A percentile compares a stretch with the other conserved stretches of the same genome.
Conservation (phyloP, 768 basidiomycete genomes). For the Tricholoma bakamatsutake region DNA sequence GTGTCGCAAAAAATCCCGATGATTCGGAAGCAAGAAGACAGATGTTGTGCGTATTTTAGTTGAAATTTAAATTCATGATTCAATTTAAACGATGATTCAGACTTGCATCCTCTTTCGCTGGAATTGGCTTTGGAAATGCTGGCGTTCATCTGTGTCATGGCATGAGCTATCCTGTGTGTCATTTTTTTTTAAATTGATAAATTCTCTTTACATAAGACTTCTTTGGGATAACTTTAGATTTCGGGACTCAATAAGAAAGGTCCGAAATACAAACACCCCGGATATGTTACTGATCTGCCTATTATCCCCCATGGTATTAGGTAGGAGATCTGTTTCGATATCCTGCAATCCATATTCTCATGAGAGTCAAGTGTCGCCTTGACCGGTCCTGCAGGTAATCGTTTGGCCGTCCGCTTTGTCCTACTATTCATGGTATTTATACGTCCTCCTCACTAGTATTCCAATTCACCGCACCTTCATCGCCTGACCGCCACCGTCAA, state of each 20-base stretch:
- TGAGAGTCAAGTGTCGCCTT: constrained; percentile 59
- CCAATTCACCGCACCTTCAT: constrained; percentile 92
- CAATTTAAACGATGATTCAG: constrained; percentile 29
- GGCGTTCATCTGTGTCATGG: constrained; percentile 90
- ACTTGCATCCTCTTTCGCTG: constrained; percentile 89
- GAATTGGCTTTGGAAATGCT: constrained; percentile 93
- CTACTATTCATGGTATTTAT: neutral
- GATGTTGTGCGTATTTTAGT: constrained; percentile 63
- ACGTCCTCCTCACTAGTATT: constrained; percentile 50
- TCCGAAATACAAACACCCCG: constrained; percentile 87
- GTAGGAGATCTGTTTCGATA: constrained; percentile 24
- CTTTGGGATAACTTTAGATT: constrained; percentile 43
- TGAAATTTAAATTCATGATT: neutral
- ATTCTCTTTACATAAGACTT: neutral
- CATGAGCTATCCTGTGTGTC: constrained; percentile 77
- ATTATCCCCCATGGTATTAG: constrained; percentile 93
- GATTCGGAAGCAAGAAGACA: constrained; percentile 82
- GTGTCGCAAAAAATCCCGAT: constrained; percentile 70
- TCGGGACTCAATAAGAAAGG: constrained; percentile 94
- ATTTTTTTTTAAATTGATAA: neutral
- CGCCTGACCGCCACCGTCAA: constrained; percentile 86
- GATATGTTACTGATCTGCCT: constrained; percentile 78
- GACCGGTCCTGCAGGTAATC: constrained; percentile 75
- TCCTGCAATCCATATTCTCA: neutral
- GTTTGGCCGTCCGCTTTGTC: neutral